phyloP scores from a whole-genome alignment of 2,329 filamentous ascomycete genomes.

The Zymoseptoria brevis region DNA sequence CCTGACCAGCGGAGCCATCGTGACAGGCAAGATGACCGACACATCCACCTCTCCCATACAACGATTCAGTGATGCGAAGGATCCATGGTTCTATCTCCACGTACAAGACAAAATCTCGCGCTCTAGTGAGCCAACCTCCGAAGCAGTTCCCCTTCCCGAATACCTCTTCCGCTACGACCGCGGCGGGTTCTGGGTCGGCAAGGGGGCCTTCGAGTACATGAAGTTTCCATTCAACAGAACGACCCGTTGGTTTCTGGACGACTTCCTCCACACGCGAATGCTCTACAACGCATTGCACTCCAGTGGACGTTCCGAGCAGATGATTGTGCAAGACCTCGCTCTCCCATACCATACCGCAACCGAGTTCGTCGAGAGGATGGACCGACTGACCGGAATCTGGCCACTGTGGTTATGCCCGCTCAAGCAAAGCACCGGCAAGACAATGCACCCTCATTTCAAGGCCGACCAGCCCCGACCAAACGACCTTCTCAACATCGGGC shows the following conservation, averaged over 20 bases:
- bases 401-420: conserved; percentile 45
- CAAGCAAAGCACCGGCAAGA: conserved; percentile 22
- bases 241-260: conserved; percentile 54
- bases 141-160: conserved; percentile 55
- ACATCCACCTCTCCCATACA: conserved; percentile 13
- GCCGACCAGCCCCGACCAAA: conserved; percentile 15
- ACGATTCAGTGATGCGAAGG: conserved; percentile 36
- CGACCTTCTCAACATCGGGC: conserved; percentile 52
- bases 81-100: conserved; percentile 47
- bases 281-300: conserved; percentile 60
- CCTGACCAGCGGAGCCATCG: conserved; percentile 34
- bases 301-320: conserved; percentile 51
- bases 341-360: conserved; percentile 37
- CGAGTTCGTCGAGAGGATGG: conserved; percentile 38
- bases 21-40: conserved; percentile 39
- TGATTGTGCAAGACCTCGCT: conserved; percentile 58
- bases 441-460: conserved; percentile 28
- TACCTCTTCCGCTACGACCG: conserved; percentile 67
- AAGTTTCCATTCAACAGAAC: conserved; percentile 54
- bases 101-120: conserved; percentile 31
- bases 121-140: conserved; percentile 36
- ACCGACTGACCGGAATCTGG: conserved; percentile 35
- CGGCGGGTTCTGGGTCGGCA: conserved; percentile 60
- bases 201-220: conserved; percentile 58
- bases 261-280: conserved; percentile 55